Evolutionary conservation across 2,329 filamentous ascomycete genomes (phyloP).

Genomic region (Diplodia intermedia): DNA sequence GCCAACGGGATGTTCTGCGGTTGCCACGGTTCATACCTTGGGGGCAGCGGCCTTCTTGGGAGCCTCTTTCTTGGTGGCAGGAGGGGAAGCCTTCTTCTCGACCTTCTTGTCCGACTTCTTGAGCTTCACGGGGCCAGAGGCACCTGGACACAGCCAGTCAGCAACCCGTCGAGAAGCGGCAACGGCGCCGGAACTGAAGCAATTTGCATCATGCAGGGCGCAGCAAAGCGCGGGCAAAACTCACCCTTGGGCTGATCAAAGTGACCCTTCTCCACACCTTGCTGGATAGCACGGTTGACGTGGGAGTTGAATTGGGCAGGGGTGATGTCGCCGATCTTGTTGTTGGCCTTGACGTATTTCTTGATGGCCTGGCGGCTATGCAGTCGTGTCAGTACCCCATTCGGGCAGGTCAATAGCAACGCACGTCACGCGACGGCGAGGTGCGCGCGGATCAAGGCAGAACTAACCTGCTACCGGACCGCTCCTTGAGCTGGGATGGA

Average conservation of each 20-base stretch:
- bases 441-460: conserved; percentile 39
- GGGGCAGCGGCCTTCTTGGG: conserved; percentile 30
- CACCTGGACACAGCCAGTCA: conserved; percentile 58
- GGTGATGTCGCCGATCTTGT: conserved; percentile 64
- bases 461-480: conserved; percentile 72
- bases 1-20: neutral
- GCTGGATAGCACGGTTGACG: conserved; percentile 85
- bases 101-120: conserved; percentile 71
- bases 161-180: conserved; percentile 6
- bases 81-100: conserved; percentile 22
- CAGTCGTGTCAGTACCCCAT: conserved; percentile 45
- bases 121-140: conserved; percentile 91
- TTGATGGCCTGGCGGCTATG: conserved; percentile 73
- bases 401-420: conserved; percentile 38
- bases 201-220: conserved; percentile 34
- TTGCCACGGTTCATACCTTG: conserved; percentile 31
- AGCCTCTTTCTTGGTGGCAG: conserved; percentile 42
- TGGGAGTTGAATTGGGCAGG: conserved; percentile 70
- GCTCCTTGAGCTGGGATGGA: conserved; percentile 68
- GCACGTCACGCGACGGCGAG: conserved; percentile 39
- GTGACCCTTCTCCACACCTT: conserved; percentile 83
- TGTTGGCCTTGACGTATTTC: conserved; percentile 77
- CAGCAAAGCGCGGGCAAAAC: conserved; percentile 47
- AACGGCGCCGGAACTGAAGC: neutral
- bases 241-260: conserved; percentile 91